Evolutionary conservation across 305 asterid species (phyloP).

Genomic region (Fraxinus dipetala): DNA sequence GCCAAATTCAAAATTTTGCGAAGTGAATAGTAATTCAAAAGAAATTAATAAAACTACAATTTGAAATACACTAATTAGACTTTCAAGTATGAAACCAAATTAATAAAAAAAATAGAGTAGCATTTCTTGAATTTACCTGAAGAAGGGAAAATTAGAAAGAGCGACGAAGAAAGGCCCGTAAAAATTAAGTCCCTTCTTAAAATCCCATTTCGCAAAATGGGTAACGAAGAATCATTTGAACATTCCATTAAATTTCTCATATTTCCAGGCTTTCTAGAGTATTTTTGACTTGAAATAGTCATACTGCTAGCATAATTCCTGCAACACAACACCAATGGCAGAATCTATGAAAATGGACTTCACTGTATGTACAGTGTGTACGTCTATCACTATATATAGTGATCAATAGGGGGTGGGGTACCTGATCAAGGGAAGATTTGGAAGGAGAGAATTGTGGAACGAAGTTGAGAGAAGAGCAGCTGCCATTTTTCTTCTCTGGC

Average conservation of each 20-base stretch:
- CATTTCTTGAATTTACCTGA: slow-evolving; percentile 38
- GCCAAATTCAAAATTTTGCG: neutral
- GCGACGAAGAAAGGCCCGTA: slow-evolving; percentile 62
- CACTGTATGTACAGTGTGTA: neutral
- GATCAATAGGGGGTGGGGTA: slow-evolving; percentile 3
- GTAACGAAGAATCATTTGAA: slow-evolving; percentile 34
- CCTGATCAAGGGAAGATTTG: slow-evolving; percentile 37
- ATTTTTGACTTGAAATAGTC: slow-evolving; percentile 31
- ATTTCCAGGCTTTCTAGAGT: slow-evolving; percentile 27
- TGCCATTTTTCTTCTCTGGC: slow-evolving; percentile 39
- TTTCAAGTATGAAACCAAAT: neutral
- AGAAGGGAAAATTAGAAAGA: slow-evolving; percentile 51
- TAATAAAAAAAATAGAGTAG: neutral
- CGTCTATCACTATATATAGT: neutral
- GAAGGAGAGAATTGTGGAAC: slow-evolving; percentile 36
- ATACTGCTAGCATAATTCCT: slow-evolving; percentile 30
- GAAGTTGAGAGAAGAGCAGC: slow-evolving; percentile 44
- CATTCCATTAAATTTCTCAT: slow-evolving; percentile 32
- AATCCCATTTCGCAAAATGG: slow-evolving; percentile 40
- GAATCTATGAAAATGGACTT: neutral
- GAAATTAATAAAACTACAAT: neutral
- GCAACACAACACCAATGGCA: slow-evolving; percentile 25
- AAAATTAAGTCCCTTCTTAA: slow-evolving; percentile 68
- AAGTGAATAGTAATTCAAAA: neutral
- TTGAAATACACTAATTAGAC: neutral